These are phyloP conservation scores for Angomonas desouzai DNA, from an alignment of 208 protist species.

Conservation along the genomic window DNA sequence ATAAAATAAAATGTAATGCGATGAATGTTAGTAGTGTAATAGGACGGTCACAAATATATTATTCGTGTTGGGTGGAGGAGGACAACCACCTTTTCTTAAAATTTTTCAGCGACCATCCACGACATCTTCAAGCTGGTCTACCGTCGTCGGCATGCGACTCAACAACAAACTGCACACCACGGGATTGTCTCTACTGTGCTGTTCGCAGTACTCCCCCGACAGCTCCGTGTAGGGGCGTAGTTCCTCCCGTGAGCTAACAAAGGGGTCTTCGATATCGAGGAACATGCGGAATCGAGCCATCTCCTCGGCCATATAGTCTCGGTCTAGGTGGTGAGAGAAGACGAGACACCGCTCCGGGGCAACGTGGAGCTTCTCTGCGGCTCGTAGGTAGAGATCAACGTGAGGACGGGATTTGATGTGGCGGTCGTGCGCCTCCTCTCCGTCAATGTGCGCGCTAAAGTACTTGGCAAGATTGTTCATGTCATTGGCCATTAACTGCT, in stretches of 20 bases:
- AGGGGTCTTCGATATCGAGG: slow-evolving; percentile 83
- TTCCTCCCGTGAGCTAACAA: slow-evolving; percentile 54
- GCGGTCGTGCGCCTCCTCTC: slow-evolving; percentile 80
- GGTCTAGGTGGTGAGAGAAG: slow-evolving; percentile 75
- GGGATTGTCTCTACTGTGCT: slow-evolving; percentile 30
- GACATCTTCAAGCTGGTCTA: slow-evolving; percentile 80
- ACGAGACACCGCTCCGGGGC: slow-evolving; percentile 67
- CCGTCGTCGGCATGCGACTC: slow-evolving; percentile 49
- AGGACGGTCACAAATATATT: too few relatives aligned
- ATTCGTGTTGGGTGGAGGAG: too few relatives aligned
- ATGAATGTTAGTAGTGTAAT: background rate
- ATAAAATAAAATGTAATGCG: slow-evolving; percentile 1
- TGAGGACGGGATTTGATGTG: slow-evolving; percentile 77
- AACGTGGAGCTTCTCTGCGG: slow-evolving; percentile 86
- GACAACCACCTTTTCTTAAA: too few relatives aligned
- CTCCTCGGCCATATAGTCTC: slow-evolving; percentile 55
- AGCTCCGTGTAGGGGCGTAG: slow-evolving; percentile 47
- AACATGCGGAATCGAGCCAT: slow-evolving; percentile 84
- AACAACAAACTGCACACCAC: slow-evolving; percentile 61
- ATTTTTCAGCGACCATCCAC: slow-evolving; percentile 39
- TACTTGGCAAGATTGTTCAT: slow-evolving; percentile 26
- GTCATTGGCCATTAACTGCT: slow-evolving; percentile 61
- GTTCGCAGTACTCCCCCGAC: slow-evolving; percentile 14
- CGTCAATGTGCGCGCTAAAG: slow-evolving; percentile 80
- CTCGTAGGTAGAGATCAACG: slow-evolving; percentile 69